Base-by-base conservation (phyloP, 176 grass and related monocot species). In the Paspalum vaginatum region DNA sequence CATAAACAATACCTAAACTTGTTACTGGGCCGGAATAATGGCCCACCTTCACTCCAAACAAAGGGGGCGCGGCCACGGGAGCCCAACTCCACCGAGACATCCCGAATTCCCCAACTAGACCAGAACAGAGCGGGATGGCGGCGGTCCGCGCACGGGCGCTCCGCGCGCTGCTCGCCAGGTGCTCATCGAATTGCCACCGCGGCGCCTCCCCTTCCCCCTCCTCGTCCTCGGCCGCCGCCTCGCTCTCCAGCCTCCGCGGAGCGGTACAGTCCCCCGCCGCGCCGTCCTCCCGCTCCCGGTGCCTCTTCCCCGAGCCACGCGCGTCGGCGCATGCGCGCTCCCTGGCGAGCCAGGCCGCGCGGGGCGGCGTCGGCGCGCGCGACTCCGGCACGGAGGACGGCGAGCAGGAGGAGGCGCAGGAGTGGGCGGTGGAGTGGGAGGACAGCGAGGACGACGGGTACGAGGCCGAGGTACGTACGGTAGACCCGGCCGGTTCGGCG, bases 371-470 rank as follows among this genome's bases (percentile, higher is more conserved):
- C 17, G 80, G 50, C 25, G 7, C 58, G 22, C 46, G 20, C 27
- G 68, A 13, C n/a, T 12, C 7, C 8, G 17, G 24, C 45, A 0
- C 6, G 4, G 48, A 52, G 10, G 87, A 79, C 4, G 63, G 27
- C 6, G 64, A 65, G 1, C 65, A 87, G 0, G 46, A 21, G 6
- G 46, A 78, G 32, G 49, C 14, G 46, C 54, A 53, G 65, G 79
- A 83, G 42, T 83, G 65, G 76, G 55, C 45, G 20, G 68, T 61
- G 71, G 86, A 78, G 85, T 87, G 85, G 85, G 89, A 94, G 66
- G 92, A 94, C 76, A 84, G 91, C 17, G 91, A 93, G 48, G 84
- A 87, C 50, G 81, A 88, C 50, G 73, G 52, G 42, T 56, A 9
- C 59, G 89, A 88, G 3, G n/a, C 83, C 53, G 86, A 85, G 89